Base-by-base conservation (phyloP, 495 filamentous ascomycete genomes). In the Aspergillus nidulans region DNA sequence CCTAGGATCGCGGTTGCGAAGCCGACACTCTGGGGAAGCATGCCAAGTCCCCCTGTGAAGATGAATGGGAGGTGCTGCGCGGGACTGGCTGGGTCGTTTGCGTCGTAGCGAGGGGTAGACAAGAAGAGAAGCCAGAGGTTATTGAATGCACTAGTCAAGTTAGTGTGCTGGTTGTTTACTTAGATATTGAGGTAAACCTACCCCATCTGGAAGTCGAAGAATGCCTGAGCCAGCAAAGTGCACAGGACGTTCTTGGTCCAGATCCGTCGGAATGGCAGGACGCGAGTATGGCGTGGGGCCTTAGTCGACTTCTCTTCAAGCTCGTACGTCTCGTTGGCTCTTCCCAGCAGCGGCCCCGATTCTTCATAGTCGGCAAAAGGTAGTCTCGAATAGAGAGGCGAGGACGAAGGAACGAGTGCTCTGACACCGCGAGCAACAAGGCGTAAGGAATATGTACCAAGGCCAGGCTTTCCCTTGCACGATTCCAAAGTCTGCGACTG, bases 101-200 rank as follows among this genome's bases (percentile, higher is more conserved):
- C 55, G 55, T 87, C 78, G 58, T 84, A 85, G 30, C 88, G 87
- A 0, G 89, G 86, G 0, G 89, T 88, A 0, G 87, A 90, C 54
- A 95, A 84, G 76, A 91, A 92, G 53, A 90, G 78, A 56, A 88
- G 87, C 88, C 88, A 92, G 42, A 92, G 78, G 46, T 85, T 87
- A 68, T 89, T 89, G 77, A 92, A 94, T 40, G 88, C 89, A 55
- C 86, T 69, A 21, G 10, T 36, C n/a, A 49, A 9, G 28, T 49
- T 19, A 49, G 45, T 12, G 7, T 21, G 51, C 16, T 56, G 57
- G 4, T 24, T 16, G 26, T 9, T 16, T 10, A 20, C 3, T 23
- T 24, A 40, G 19, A 15, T n/a, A 26, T 23, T 12, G 18, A 12
- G 45, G 24, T 16, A 12, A 36, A 36, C 64, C 23, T 60, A 69